Evolutionary conservation across 495 filamentous ascomycete genomes (phyloP).

Genomic region (Aspergillus hancockii): DNA sequence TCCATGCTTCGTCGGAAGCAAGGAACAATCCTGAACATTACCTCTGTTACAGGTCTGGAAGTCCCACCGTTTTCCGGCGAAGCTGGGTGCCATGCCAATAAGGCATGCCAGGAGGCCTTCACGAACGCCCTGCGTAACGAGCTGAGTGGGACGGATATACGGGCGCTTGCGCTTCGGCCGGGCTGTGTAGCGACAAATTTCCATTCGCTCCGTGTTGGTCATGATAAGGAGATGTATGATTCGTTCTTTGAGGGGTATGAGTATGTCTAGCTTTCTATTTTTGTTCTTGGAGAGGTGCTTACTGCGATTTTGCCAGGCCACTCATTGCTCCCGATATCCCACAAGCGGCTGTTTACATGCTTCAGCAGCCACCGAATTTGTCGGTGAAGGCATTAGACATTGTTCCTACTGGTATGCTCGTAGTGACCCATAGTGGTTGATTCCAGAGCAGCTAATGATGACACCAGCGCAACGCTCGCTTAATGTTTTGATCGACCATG

Average conservation of each 20-base stretch:
- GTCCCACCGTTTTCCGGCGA: slow-evolving; percentile 38
- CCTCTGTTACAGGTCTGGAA: slow-evolving; percentile 37
- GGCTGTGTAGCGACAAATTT: slow-evolving; percentile 41
- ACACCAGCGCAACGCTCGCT: slow-evolving; percentile 27
- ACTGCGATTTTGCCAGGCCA: slow-evolving; percentile 12
- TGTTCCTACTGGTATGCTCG: slow-evolving; percentile 34
- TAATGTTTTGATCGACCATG: slow-evolving; percentile 29
- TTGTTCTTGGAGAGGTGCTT: not conserved
- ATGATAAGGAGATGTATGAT: slow-evolving; percentile 32
- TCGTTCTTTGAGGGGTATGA: slow-evolving; percentile 36
- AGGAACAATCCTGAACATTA: slow-evolving; percentile 41
- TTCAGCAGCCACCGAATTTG: slow-evolving; percentile 26
- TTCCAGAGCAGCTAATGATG: too few relatives aligned
- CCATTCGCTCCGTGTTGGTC: slow-evolving; percentile 35
- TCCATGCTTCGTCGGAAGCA: slow-evolving; percentile 26
- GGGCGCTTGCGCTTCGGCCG: slow-evolving; percentile 37
- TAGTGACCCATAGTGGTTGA: too few relatives aligned
- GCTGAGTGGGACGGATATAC: slow-evolving; percentile 33
- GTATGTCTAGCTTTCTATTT: slow-evolving; percentile 11
- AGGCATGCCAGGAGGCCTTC: slow-evolving; percentile 40
- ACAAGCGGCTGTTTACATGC: slow-evolving; percentile 32
- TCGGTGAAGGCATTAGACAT: slow-evolving; percentile 40
- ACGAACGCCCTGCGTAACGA: slow-evolving; percentile 40
- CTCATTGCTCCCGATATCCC: slow-evolving; percentile 35
- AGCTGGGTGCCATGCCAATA: slow-evolving; percentile 42